Evolutionary conservation across 176 grass and related monocot genomes (phyloP).

Genomic region (Thalia dealbata): DNA sequence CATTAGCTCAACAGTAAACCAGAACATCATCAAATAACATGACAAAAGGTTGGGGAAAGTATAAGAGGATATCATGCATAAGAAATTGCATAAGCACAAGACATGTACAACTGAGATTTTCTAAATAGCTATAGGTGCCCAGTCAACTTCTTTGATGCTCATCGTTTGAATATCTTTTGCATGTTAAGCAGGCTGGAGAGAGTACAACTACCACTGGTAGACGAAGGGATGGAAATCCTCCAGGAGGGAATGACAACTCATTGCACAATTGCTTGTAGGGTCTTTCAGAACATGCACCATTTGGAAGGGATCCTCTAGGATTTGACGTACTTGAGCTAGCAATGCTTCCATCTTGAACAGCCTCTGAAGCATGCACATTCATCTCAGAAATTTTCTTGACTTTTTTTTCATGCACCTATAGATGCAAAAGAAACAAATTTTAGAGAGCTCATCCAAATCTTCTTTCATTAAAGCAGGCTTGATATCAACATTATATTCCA

Average conservation of each 20-base stretch:
- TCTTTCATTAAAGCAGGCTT: background rate
- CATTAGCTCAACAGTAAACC: background rate
- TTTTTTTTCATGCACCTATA: conserved; percentile 98
- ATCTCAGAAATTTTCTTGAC: conserved; percentile 75
- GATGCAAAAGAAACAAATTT: conserved; percentile 10
- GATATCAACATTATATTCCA: background rate
- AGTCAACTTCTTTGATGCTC: background rate
- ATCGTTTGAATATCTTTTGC: background rate
- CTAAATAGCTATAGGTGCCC: background rate
- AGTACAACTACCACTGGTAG: conserved; percentile 90
- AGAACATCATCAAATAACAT: background rate
- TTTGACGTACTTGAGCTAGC: conserved; percentile 23
- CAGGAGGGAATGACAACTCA: conserved; percentile 24
- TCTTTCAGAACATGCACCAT: conserved; percentile 32
- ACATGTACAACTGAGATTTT: background rate
- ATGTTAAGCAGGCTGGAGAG: conserved; percentile 21
- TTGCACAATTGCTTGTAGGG: background rate
- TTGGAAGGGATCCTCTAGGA: conserved; percentile 30
- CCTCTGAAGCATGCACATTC: conserved; percentile 59
- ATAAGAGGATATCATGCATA: background rate
- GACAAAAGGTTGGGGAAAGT: background rate
- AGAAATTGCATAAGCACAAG: background rate
- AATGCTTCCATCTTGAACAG: conserved; percentile 42
- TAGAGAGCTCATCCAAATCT: conserved; percentile 5
- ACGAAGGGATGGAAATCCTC: conserved; percentile 45